Conservation (phyloP, 2,329 filamentous ascomycete genomes). For the Alternaria panax region DNA sequence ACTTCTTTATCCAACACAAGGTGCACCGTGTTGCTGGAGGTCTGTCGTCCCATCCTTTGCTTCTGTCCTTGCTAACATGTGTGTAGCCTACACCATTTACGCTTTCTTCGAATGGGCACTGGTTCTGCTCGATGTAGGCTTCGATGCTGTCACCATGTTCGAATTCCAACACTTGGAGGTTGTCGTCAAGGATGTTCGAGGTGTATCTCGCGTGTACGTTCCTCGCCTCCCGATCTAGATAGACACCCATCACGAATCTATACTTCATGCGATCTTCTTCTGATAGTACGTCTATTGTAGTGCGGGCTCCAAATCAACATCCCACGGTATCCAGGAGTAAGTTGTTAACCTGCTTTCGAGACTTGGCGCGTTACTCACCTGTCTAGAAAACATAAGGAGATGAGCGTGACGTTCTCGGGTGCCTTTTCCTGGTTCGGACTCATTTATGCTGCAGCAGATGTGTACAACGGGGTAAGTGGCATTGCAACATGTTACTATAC, state of each 20-base stretch:
- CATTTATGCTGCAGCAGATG: slow-evolving; percentile 82
- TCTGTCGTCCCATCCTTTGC: slow-evolving; percentile 56
- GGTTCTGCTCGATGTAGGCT: slow-evolving; percentile 92
- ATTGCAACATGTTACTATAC: not conserved
- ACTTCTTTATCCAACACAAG: slow-evolving; percentile 99
- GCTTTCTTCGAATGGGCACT: slow-evolving; percentile 98
- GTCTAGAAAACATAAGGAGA: slow-evolving; percentile 75
- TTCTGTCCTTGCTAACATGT: slow-evolving; percentile 29
- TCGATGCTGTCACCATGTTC: slow-evolving; percentile 91
- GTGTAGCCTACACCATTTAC: slow-evolving; percentile 90
- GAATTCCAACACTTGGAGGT: slow-evolving; percentile 92
- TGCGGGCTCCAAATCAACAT: slow-evolving; percentile 58
- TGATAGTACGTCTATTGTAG: slow-evolving; percentile 43
- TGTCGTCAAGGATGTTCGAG: slow-evolving; percentile 86
- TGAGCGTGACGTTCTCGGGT: slow-evolving; percentile 72
- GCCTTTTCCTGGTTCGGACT: slow-evolving; percentile 77
- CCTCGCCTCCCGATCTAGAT: slow-evolving; percentile 90
- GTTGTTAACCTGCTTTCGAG: slow-evolving; percentile 39
- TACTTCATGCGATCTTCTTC: slow-evolving; percentile 43
- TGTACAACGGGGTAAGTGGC: slow-evolving; percentile 83
- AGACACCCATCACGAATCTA: slow-evolving; percentile 52
- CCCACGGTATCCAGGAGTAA: slow-evolving; percentile 68
- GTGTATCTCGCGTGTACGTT: slow-evolving; percentile 97
- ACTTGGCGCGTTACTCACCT: slow-evolving; percentile 28
- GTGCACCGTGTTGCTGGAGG: slow-evolving; percentile 92